phyloP scores from a whole-genome alignment of 345 rosid genomes.

The Populus tremula region DNA sequence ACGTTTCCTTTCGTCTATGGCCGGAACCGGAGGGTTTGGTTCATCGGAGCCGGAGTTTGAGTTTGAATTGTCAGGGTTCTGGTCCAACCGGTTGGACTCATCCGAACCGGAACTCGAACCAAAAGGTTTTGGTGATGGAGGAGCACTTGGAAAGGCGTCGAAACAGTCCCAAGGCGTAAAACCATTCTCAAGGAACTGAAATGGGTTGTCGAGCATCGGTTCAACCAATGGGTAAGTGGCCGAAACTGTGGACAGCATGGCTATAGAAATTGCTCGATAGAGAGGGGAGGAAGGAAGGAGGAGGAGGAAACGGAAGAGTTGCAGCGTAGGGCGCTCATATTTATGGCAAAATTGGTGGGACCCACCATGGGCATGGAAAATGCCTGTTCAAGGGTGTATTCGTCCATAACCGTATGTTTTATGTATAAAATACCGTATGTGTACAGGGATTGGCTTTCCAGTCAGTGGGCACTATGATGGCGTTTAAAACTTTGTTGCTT shows the following conservation, averaged over 20 bases:
- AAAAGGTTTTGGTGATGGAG: conserved; percentile 40
- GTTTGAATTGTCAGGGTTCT: conserved; percentile 28
- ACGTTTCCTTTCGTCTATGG: conserved; percentile 58
- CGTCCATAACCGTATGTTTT: conserved; percentile 5
- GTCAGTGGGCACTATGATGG: conserved; percentile 51
- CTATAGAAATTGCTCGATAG: conserved; percentile 16
- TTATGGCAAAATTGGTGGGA: conserved; percentile 40
- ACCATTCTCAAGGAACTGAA: conserved; percentile 42
- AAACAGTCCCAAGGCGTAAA: conserved; percentile 60
- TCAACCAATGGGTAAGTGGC: conserved; percentile 34
- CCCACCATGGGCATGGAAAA: conserved; percentile 14
- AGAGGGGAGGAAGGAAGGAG: conserved; percentile 45
- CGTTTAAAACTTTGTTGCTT: conserved; percentile 16
- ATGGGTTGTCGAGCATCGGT: conserved; percentile 37
- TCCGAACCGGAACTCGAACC: conserved; percentile 41
- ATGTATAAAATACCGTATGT: neutral
- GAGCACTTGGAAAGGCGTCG: conserved; percentile 29
- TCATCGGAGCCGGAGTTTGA: conserved; percentile 34
- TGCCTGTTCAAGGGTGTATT: conserved; percentile 21
- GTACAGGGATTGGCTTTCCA: conserved; percentile 33
- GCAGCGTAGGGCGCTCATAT: conserved; percentile 57
- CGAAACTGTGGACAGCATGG: conserved; percentile 59
- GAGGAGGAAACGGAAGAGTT: conserved; percentile 89
- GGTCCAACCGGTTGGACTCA: conserved; percentile 29
- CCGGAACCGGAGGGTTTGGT: conserved; percentile 22